phyloP scores from a whole-genome alignment of 139 green algal genomes.

The Helicosporidium sp. region DNA sequence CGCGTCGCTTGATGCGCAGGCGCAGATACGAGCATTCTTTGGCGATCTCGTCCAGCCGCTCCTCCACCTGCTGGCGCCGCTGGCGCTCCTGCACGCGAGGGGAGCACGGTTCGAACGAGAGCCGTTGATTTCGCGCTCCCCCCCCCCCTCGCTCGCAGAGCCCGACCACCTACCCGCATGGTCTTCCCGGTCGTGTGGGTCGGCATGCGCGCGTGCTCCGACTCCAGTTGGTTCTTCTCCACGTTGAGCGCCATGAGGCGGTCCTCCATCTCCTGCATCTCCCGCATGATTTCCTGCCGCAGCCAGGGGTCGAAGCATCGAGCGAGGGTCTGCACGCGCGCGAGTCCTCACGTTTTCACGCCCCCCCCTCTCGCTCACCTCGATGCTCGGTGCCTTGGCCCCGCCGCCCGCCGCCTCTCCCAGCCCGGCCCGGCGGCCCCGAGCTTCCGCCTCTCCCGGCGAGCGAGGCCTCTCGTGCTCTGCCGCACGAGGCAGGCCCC shows the following conservation, averaged over 20 bases:
- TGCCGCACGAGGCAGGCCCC: background rate
- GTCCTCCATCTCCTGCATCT: background rate
- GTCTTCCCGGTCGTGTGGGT: background rate
- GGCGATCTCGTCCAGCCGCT: background rate
- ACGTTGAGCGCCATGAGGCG: conserved; percentile 10
- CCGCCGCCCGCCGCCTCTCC: too few relatives aligned
- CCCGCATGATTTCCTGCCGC: background rate
- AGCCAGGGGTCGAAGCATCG: background rate
- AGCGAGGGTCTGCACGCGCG: background rate
- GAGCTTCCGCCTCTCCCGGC: background rate
- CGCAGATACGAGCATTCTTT: background rate
- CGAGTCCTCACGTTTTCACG: too few relatives aligned
- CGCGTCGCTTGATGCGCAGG: background rate
- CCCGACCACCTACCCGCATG: background rate
- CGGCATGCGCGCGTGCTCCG: conserved; percentile 6
- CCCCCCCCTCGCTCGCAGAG: background rate
- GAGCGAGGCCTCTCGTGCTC: background rate
- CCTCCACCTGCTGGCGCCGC: background rate
- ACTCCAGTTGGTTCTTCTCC: conserved; percentile 11
- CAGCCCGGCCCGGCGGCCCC: background rate
- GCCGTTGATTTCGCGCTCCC: background rate
- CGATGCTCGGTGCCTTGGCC: too few relatives aligned
- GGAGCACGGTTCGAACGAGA: background rate
- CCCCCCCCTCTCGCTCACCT: too few relatives aligned
- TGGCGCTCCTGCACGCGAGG: background rate